Evolutionary conservation across 139 green algal genomes (phyloP).

Genomic region (Haematococcus lacustris): DNA sequence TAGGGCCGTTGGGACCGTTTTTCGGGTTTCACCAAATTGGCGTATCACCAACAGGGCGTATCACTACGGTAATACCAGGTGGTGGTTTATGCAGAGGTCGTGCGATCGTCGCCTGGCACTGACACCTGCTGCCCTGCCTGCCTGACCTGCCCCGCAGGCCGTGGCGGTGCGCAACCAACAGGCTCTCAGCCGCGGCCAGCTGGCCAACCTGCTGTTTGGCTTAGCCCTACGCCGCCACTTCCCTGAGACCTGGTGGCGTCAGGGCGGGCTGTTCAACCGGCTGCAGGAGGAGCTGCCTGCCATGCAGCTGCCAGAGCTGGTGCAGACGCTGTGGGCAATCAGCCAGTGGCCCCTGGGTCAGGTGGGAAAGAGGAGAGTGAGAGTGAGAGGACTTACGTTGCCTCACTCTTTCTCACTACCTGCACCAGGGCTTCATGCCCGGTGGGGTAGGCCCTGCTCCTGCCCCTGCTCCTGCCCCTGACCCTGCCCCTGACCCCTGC

Average conservation of each 20-base stretch:
- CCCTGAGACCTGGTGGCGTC: background rate
- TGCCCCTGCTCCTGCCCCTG: background rate
- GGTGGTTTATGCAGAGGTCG: no score
- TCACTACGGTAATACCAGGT: no score
- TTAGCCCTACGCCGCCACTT: conserved; percentile 9
- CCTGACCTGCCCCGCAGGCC: background rate
- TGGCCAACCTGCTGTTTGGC: background rate
- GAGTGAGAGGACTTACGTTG: background rate
- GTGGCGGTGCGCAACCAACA: background rate
- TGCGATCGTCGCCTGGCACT: no score
- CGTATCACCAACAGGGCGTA: no score
- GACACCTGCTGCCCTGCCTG: background rate
- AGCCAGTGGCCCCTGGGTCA: conserved; percentile 4
- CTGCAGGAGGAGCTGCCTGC: background rate
- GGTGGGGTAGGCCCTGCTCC: background rate
- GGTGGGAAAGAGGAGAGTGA: background rate
- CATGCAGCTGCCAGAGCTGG: conserved; percentile 11
- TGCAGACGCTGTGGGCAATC: conserved; percentile 5
- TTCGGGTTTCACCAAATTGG: no score
- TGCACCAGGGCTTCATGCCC: background rate
- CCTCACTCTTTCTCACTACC: background rate
- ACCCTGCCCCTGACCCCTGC: background rate
- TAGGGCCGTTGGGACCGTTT: no score
- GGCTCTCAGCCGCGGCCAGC: background rate
- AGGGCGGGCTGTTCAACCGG: background rate